Evolutionary conservation across 768 basidiomycete species (phyloP), one percentile per base, ranked within the genome.

Genomic region (Boletus rubropictus): DNA sequence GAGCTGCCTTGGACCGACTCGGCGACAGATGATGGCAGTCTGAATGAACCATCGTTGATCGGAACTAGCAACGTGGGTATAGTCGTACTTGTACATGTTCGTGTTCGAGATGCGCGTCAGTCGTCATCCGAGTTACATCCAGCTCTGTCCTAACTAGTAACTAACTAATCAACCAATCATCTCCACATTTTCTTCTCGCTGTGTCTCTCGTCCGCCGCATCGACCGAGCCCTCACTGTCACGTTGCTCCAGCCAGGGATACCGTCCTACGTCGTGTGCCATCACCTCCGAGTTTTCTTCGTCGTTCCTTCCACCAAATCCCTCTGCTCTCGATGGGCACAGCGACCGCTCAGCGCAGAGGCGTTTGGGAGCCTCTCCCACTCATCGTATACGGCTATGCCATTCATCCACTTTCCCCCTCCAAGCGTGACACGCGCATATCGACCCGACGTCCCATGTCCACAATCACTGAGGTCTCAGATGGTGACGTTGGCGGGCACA

Each of bases 331-430:
- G 3, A 63, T 62, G 60, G 53, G 53, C 56, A 36, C 62, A 6
- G 49, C 54, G 24, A 48, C 52, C 20, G 29, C 53, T 7, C 64
- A 64, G 17, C 71, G 69, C 14, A 67, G 69, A 50, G 76, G 77
- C 53, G 68, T 71, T 11, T 82, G 81, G 81, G 79, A 82, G 40
- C 81, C 82, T 18, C 73, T 84, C 18, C 78, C 82, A 1, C 73
- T 76, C 63, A 82, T 94, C 57, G 78, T 90, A n/a, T 94, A 93
- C 63, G 92, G 92, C 38, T 92, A 93, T 70, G 90, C 88, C 22
- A 79, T 89, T 46, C 86, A 94, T 56, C 89, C 92, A 3, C 78
- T 92, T 36, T 74, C 80, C 1, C 86, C 85, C 2, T 81, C 81
- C 37, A 82, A 84, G 52, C 76, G 86, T 38, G 86, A 89, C 57